Evolutionary conservation across 1,284 basidiomycete species (phyloP), one percentile per base, ranked within the genome.

Genomic region (Erythrobasidium hasegawianum): DNA sequence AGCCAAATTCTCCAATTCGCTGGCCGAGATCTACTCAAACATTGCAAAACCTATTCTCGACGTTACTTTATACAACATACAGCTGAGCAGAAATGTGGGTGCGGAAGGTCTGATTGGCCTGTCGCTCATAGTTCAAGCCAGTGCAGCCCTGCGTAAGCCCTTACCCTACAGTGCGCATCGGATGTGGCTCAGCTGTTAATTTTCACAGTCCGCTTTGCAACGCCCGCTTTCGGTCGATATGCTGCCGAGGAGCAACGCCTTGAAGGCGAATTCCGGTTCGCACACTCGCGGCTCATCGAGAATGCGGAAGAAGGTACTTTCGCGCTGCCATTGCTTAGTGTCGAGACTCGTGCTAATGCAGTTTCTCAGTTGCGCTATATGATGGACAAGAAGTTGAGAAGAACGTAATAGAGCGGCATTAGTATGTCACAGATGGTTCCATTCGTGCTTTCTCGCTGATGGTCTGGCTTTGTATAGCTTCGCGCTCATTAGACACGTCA

Each of bases 171-270:
- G 27, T 56, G 50, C 47, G 39, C 24, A 9, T 5, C n/a, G n/a
- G n/a, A n/a, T n/a, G n/a, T n/a, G n/a, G 20, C 9, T 14, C 14
- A 8, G 40, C 13, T 13, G 3, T 11, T 7, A 14, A n/a, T 26
- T 45, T 60, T 33, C 54, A 2, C 73, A 91, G 89, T 95, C 58
- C 86, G 89, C 67, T 85, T 85, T 52, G 78, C 92, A 64, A 96
- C 95, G 0, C 95, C 95, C n/a, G 86, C 92, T 0, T 97, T 97
- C 74, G 94, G 94, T 7, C 84, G 86, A 72, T 97, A 95, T 75
- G 87, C 95, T 0, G 87, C 91, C 7, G 72, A 74, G 52, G 72
- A 75, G 86, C 87, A 64, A 88, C 91, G 39, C 86, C 84, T 97
- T n/a, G 86, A 93, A 40, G 95, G 95, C 41, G 82, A 83, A 62